Base-by-base conservation (phyloP, 192 early-diverging fungal genomes). In the Podila verticillata region DNA sequence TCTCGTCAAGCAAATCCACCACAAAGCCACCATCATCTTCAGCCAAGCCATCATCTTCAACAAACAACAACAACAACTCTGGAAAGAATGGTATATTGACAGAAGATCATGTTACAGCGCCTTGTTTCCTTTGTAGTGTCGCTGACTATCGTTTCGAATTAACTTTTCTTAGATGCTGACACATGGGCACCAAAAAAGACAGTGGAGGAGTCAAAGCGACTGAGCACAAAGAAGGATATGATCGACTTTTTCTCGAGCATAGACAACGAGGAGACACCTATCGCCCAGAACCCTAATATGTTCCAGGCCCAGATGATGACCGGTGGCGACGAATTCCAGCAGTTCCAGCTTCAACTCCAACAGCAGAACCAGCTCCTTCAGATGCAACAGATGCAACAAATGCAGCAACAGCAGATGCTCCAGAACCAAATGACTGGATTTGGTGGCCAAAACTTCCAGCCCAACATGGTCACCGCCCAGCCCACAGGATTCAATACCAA, bases 181-280 rank as follows among this genome's bases (percentile, higher is more conserved):
- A 48, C 67, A 26, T 82, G 71, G 72, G 12, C 72, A 13, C 72
- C 65, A 20, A 74, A 71, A 44, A 66, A 84, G 69, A 74, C 70
- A 36, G 57, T 17, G 22, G 70, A 72, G 12, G 77, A 80, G 8
- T 64, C 70, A 0, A 80, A 79, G 49, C 44, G 58, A 7, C 5
- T 62, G 29, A 68, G 70, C 56, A 63, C 77, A 26, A 80, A 72
- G 61, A 84, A 82, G 68, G 74, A 82, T 8, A 72, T 79, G 61
- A 79, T 85, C 29, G 84, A 85, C 57, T 85, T 82, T 48, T 85
- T 82, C 54, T 78, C 84, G 15, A 78, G 74, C 22, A 85, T 85
- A 32, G 84, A 85, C 48, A 66, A 79, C 32, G 75, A 84, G 48
- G 83, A 86, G 58, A 82, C 81, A 13, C 51, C 69, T 13, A 73